phyloP scores from a whole-genome alignment of 495 filamentous ascomycete species.

The Aspergillus steynii region DNA sequence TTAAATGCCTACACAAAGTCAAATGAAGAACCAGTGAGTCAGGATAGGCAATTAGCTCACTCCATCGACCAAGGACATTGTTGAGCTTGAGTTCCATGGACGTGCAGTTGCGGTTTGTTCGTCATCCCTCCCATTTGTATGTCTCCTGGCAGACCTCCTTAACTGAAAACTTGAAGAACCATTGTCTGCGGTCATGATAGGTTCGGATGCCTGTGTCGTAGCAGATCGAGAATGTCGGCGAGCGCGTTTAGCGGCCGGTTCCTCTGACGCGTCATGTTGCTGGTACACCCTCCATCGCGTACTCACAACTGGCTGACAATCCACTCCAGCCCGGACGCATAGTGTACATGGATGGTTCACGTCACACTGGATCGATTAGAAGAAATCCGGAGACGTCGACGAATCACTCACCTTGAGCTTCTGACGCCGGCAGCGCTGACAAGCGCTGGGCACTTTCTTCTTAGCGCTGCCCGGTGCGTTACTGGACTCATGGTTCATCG shows the following conservation, averaged over 20 bases:
- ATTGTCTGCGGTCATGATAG: no score
- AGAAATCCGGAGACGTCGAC: no score
- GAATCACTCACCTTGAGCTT: constrained; percentile 13
- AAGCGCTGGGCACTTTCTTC: constrained; percentile 10
- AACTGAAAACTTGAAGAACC: no score
- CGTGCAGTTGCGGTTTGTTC: neutral
- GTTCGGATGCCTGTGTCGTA: neutral
- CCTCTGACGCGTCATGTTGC: constrained; percentile 23
- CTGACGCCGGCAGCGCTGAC: constrained; percentile 16
- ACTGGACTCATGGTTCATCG: no score
- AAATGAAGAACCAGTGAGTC: neutral
- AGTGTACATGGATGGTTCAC: constrained; percentile 17
- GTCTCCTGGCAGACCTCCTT: no score
- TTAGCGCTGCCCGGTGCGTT: no score
- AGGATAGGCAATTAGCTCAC: constrained; percentile 12
- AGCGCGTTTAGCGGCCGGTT: neutral
- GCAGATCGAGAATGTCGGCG: neutral
- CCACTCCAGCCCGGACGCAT: constrained; percentile 8
- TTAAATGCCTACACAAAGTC: constrained; percentile 23
- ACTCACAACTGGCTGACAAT: constrained; percentile 3
- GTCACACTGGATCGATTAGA: constrained; percentile 11
- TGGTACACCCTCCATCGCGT: constrained; percentile 34
- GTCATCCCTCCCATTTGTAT: neutral
- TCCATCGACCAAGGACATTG: constrained; percentile 29
- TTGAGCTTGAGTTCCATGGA: constrained; percentile 26